A percentile compares a stretch with the other conserved stretches of the same genome.
These are phyloP conservation scores for Cucumis melo DNA, from an alignment of 306 rosid species.

Conservation along the genomic window DNA sequence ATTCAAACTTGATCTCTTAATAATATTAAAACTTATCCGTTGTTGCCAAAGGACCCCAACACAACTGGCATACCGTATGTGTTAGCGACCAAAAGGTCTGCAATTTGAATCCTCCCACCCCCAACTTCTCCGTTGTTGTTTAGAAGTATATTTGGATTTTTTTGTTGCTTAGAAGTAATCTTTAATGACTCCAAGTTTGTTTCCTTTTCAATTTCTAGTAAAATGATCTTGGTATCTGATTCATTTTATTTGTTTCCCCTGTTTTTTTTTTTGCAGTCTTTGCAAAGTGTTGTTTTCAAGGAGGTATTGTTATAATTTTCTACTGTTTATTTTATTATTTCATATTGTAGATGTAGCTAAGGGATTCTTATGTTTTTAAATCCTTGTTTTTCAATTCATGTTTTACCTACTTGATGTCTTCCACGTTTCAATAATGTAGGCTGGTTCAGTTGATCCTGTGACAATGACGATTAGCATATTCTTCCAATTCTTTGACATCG, in stretches of 20 bases:
- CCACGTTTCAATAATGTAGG: slow-evolving; percentile 24
- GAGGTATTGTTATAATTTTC: slow-evolving; percentile 38
- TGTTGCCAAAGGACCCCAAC: too few species aligned
- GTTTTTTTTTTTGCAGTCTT: slow-evolving; percentile 78
- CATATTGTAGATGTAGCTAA: neutral
- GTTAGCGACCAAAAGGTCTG: too few species aligned
- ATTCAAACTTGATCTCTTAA: neutral
- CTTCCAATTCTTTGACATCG: slow-evolving; percentile 92
- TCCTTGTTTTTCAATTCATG: neutral
- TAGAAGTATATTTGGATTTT: too few species aligned
- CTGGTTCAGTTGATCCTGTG: slow-evolving; percentile 97
- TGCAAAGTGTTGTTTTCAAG: slow-evolving; percentile 97
- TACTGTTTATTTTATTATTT: neutral
- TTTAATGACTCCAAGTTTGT: neutral
- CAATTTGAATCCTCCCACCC: too few species aligned
- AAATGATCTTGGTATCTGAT: slow-evolving; percentile 13
- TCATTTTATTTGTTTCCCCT: slow-evolving; percentile 10
- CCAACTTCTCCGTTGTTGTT: too few species aligned
- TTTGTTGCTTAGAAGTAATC: neutral
- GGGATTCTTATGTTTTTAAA: neutral
- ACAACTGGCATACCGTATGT: too few species aligned
- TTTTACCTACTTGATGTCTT: neutral
- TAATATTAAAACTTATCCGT: neutral
- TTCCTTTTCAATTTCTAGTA: neutral
- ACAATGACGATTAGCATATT: slow-evolving; percentile 75